phyloP scores from a whole-genome alignment of 805 yeast genomes.

The Komagataella phaffii region DNA sequence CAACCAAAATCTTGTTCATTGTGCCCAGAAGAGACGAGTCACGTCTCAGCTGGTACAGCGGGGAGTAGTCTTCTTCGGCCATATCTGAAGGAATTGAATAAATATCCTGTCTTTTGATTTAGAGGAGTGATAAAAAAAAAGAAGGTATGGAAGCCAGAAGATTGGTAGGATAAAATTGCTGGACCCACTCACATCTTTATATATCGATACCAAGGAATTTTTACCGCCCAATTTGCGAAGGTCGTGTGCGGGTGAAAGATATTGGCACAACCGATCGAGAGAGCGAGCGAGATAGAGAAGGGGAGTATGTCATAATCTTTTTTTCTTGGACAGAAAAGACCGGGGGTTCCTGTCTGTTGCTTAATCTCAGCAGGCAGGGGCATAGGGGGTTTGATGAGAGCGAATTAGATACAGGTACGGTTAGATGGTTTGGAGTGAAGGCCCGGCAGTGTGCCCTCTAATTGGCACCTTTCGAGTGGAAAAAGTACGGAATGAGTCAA shows the following conservation, averaged over 20 bases:
- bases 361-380: too few relatives aligned
- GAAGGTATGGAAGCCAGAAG: background rate
- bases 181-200: background rate
- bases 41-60: conserved; percentile 22
- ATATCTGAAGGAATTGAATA: background rate
- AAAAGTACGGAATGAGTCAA: background rate
- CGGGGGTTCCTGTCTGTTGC: background rate
- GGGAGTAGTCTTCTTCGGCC: conserved; percentile 17
- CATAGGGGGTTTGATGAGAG: too few relatives aligned
- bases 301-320: background rate
- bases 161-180: background rate
- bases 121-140: background rate
- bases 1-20: conserved; percentile 57
- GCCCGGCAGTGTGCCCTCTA: background rate
- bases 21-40: conserved; percentile 33
- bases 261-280: background rate
- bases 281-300: background rate
- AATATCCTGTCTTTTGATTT: background rate
- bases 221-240: background rate
- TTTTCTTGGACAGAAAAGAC: background rate
- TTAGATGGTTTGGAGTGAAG: too few relatives aligned
- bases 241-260: background rate
- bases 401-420: too few relatives aligned
- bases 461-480: background rate
- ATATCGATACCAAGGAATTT: background rate